Conservation (phyloP, 2,329 filamentous ascomycete species). For the Trichoderma endophyticum region DNA sequence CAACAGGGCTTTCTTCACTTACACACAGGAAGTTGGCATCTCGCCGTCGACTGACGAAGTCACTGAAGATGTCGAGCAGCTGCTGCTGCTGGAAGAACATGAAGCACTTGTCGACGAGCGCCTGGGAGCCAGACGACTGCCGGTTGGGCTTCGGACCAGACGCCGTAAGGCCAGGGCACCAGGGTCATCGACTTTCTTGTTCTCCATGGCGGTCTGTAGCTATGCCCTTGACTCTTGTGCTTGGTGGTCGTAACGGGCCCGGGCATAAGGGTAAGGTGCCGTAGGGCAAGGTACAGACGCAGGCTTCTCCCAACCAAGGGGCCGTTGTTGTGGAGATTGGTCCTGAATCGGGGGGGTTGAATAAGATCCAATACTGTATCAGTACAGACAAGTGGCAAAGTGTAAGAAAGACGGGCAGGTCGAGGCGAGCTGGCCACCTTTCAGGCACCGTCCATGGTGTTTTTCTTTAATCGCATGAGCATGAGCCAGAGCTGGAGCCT, state of each 20-base stretch:
- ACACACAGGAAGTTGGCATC: constrained; percentile 33
- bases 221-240: constrained; percentile 9
- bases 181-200: constrained; percentile 32
- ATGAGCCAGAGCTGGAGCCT: constrained; percentile 15
- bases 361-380: not conserved
- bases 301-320: not conserved
- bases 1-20: constrained; percentile 23
- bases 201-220: constrained; percentile 28
- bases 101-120: constrained; percentile 30
- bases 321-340: constrained; percentile 4
- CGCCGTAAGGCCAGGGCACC: constrained; percentile 33
- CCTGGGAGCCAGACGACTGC: constrained; percentile 32
- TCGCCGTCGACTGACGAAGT: constrained; percentile 25
- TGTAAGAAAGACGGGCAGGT: not conserved
- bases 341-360: not conserved
- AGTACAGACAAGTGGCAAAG: not conserved
- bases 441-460: constrained; percentile 23
- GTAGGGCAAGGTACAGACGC: not conserved
- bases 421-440: not conserved
- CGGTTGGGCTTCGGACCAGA: constrained; percentile 31
- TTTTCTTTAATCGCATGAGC: constrained; percentile 25
- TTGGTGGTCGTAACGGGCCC: constrained; percentile 4
- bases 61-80: constrained; percentile 26
- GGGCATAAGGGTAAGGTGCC: not conserved
- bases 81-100: constrained; percentile 19